Conservation (phyloP, 2,329 filamentous ascomycete species). For the Dryadomyces quercus-mongolicae region DNA sequence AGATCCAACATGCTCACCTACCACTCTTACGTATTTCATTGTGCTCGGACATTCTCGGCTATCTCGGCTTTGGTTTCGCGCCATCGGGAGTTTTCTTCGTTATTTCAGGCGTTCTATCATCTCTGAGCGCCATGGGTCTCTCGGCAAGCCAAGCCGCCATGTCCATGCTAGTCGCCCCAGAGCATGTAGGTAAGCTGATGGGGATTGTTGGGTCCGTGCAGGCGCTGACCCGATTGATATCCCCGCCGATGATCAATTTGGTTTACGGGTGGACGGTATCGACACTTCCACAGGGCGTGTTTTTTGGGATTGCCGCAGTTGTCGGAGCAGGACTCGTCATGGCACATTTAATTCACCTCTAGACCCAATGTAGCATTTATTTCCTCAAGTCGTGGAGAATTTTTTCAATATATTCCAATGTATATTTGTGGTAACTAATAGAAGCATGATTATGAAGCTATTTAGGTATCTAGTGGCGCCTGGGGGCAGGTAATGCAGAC, state of each 20-base stretch:
- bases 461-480: no score
- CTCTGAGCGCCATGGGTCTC: background rate
- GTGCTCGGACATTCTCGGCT: background rate
- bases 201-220: background rate
- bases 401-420: no score
- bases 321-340: background rate
- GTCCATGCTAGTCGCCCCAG: background rate
- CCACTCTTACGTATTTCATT: background rate
- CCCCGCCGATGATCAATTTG: background rate
- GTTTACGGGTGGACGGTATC: background rate
- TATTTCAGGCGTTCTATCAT: background rate
- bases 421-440: no score
- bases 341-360: background rate
- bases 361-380: no score
- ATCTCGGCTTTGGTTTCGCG: background rate
- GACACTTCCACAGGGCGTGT: background rate
- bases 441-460: no score
- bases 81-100: background rate
- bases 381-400: background rate
- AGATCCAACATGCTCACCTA: background rate
- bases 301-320: background rate
- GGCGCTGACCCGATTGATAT: background rate
- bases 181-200: conserved; percentile 1
- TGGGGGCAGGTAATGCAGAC: no score
- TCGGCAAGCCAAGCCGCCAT: background rate